Conservation (phyloP, 2,329 filamentous ascomycete genomes). For the Aspergillus thermomutatus region DNA sequence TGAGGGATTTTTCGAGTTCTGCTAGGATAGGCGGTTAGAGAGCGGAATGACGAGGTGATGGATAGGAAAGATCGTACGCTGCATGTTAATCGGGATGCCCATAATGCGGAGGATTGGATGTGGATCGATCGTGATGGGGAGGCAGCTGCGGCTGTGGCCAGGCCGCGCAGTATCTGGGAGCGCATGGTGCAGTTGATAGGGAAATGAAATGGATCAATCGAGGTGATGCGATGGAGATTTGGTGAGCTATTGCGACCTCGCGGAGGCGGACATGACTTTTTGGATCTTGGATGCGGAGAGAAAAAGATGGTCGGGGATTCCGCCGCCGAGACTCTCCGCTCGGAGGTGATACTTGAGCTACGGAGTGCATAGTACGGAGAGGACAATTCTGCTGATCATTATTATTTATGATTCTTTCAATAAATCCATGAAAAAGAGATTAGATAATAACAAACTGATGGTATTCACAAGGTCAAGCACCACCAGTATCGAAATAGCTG, state of each 20-base stretch:
- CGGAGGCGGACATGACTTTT: background rate
- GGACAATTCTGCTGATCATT: background rate
- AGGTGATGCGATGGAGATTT: background rate
- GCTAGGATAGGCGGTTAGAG: background rate
- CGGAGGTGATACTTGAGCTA: background rate
- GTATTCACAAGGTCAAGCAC: background rate
- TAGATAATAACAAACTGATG: background rate
- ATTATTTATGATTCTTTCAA: background rate
- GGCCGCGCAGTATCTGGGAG: background rate
- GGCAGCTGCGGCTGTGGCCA: background rate
- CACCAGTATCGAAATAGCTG: background rate
- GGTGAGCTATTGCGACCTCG: background rate
- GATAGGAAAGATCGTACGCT: background rate
- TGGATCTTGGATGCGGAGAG: slow-evolving; percentile 18
- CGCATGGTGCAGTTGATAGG: background rate
- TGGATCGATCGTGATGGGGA: background rate
- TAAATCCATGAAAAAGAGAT: background rate
- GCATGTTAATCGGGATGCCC: background rate
- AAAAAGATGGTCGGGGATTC: slow-evolving; percentile 2
- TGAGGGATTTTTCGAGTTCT: background rate
- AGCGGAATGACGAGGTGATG: background rate
- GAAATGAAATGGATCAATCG: too few relatives aligned
- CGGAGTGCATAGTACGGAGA: background rate
- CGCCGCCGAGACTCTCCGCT: slow-evolving; percentile 5
- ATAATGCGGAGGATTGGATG: background rate